These are phyloP conservation scores for Cylindrotheca fusiformis DNA, from an alignment of 108 stramenopile species.

Conservation along the genomic window DNA sequence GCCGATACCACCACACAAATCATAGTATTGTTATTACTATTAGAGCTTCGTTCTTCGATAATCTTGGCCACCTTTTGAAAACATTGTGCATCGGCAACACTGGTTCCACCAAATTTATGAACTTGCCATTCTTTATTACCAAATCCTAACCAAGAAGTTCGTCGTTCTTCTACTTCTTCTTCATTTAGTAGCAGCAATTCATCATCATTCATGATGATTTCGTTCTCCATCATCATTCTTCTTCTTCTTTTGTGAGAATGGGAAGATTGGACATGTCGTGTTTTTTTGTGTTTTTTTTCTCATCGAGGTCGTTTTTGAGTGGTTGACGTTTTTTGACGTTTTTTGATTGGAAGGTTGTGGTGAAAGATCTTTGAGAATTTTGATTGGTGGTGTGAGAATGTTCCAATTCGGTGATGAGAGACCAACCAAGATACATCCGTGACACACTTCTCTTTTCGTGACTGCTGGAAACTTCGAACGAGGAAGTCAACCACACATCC, in stretches of 20 bases:
- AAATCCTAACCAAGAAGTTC: constrained; percentile 30
- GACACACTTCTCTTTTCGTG: no score
- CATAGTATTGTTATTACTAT: constrained; percentile 10
- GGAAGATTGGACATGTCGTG: neutral
- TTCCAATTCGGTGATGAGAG: no score
- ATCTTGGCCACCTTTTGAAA: constrained; percentile 47
- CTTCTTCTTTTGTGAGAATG: neutral
- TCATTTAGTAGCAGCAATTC: neutral
- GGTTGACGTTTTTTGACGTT: no score
- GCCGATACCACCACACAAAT: constrained; percentile 77
- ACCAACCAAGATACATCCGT: no score
- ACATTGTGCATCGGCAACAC: constrained; percentile 61
- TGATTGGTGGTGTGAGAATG: no score
- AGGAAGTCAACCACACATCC: no score
- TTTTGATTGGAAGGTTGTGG: no score
- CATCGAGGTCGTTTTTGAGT: no score
- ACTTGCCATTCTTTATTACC: constrained; percentile 58
- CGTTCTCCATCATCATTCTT: neutral
- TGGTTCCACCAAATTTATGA: constrained; percentile 81
- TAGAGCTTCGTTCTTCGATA: constrained; percentile 42
- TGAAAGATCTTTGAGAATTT: no score
- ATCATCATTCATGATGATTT: neutral
- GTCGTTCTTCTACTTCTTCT: neutral
- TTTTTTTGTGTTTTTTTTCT: neutral
- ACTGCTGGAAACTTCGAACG: no score